Percentiles rank a stretch among this genome's conserved stretches.
Evolutionary conservation across 2,329 filamentous ascomycete genomes (phyloP).

Genomic region (Talaromyces marneffei): DNA sequence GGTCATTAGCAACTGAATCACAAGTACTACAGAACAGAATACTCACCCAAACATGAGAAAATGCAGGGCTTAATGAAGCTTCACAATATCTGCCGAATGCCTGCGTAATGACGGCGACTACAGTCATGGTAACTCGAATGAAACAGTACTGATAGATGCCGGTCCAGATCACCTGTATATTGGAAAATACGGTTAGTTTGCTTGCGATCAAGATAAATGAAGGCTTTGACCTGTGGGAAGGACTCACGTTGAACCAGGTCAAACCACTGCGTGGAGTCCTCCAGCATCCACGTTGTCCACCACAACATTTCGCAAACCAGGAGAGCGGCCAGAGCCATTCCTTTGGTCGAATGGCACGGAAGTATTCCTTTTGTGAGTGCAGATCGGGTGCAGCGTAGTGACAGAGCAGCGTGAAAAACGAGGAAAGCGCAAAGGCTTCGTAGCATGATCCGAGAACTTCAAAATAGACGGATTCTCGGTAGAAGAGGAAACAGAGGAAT

Average conservation of each 20-base stretch:
- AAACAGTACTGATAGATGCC: constrained; percentile 83
- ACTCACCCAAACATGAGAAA: constrained; percentile 75
- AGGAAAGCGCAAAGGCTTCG: constrained; percentile 80
- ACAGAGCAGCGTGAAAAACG: constrained; percentile 78
- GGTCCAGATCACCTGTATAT: constrained; percentile 55
- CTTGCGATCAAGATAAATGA: neutral
- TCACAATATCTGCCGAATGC: constrained; percentile 68
- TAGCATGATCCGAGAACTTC: constrained; percentile 78
- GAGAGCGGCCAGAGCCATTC: constrained; percentile 70
- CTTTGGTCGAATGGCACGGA: constrained; percentile 61
- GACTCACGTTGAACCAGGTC: constrained; percentile 74
- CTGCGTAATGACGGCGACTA: constrained; percentile 69
- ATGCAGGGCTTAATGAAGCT: constrained; percentile 68
- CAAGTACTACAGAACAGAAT: neutral
- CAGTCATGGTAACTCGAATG: constrained; percentile 70
- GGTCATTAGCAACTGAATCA: neutral
- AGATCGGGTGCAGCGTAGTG: constrained; percentile 72
- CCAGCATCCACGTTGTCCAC: constrained; percentile 63
- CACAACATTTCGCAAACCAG: constrained; percentile 65
- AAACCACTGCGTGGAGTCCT: constrained; percentile 72
- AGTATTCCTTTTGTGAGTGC: constrained; percentile 76
- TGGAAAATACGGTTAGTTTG: constrained; percentile 6
- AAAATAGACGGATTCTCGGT: constrained; percentile 74
- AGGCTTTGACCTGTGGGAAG: neutral
- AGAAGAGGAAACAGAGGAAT: constrained; percentile 67